A percentile compares a stretch with the other conserved stretches of the same genome.
Evolutionary conservation across 73 alveolate genomes (phyloP).

Genomic region (Paramecium sonneborni): DNA sequence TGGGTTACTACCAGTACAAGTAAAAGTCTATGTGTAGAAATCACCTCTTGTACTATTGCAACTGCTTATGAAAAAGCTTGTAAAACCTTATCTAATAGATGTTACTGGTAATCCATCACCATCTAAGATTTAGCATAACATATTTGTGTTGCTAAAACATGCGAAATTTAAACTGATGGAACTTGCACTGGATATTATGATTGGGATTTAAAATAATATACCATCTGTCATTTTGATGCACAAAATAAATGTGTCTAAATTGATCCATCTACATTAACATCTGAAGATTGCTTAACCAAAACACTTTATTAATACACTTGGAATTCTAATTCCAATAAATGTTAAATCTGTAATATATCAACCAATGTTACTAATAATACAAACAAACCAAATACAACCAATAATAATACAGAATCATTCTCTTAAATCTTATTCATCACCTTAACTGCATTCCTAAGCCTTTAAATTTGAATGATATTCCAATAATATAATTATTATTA

Average conservation of each 20-base stretch:
- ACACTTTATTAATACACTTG: constrained; percentile 1
- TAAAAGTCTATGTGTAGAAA: background rate
- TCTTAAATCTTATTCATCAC: background rate
- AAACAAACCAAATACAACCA: background rate
- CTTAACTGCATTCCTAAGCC: background rate
- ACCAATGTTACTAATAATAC: background rate
- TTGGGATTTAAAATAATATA: background rate
- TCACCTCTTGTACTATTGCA: background rate
- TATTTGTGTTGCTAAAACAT: background rate
- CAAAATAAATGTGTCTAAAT: background rate
- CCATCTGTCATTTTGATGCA: background rate
- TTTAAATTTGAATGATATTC: background rate
- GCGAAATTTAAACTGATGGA: background rate
- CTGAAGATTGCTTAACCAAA: background rate
- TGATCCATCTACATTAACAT: background rate
- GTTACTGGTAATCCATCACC: background rate
- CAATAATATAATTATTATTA: background rate
- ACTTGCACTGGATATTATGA: background rate
- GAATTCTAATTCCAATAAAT: background rate
- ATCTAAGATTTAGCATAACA: background rate
- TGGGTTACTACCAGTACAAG: background rate
- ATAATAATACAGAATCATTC: background rate
- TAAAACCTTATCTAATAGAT: background rate
- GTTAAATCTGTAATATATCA: background rate
- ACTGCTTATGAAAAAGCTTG: background rate